These are phyloP conservation scores for Pichia scutulata DNA, from an alignment of 805 yeast species.

Conservation along the genomic window DNA sequence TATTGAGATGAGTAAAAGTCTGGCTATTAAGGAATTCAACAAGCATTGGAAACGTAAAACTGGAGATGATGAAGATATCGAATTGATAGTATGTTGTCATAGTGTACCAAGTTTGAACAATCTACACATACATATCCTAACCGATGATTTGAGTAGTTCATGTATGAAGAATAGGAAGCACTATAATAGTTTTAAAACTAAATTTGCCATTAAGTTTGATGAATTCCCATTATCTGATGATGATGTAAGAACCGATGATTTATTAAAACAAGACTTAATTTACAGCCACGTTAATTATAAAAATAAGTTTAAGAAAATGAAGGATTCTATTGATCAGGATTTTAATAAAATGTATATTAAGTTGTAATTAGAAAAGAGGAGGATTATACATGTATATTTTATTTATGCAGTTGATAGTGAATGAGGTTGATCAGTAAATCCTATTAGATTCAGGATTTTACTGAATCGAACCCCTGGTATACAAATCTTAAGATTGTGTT, in stretches of 20 bases:
- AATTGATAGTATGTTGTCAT: slow-evolving; percentile 57
- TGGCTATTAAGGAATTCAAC: slow-evolving; percentile 13
- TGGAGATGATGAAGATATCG: slow-evolving; percentile 16
- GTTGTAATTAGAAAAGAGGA: not conserved
- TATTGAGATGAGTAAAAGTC: slow-evolving; percentile 30
- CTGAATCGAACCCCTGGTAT: slow-evolving; percentile 35
- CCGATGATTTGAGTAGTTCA: slow-evolving; percentile 51
- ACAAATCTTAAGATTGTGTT: slow-evolving; percentile 37
- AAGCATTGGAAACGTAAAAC: slow-evolving; percentile 11
- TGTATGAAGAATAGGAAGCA: slow-evolving; percentile 55
- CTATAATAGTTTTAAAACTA: slow-evolving; percentile 62
- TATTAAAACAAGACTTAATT: slow-evolving; percentile 27
- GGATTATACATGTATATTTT: not conserved
- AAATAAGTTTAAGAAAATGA: slow-evolving; percentile 36
- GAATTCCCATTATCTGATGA: slow-evolving; percentile 37
- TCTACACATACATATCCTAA: slow-evolving; percentile 66
- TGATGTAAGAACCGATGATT: slow-evolving; percentile 36
- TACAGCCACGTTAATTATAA: slow-evolving; percentile 35
- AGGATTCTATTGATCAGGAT: slow-evolving; percentile 34
- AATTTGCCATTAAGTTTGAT: slow-evolving; percentile 52
- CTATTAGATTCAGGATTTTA: not conserved
- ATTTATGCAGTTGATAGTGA: not conserved
- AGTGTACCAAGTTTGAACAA: slow-evolving; percentile 62
- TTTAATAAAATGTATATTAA: slow-evolving; percentile 14
- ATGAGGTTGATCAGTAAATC: no score